Evolutionary conservation across 305 asterid species (phyloP).

Genomic region (Fraxinus ornus): DNA sequence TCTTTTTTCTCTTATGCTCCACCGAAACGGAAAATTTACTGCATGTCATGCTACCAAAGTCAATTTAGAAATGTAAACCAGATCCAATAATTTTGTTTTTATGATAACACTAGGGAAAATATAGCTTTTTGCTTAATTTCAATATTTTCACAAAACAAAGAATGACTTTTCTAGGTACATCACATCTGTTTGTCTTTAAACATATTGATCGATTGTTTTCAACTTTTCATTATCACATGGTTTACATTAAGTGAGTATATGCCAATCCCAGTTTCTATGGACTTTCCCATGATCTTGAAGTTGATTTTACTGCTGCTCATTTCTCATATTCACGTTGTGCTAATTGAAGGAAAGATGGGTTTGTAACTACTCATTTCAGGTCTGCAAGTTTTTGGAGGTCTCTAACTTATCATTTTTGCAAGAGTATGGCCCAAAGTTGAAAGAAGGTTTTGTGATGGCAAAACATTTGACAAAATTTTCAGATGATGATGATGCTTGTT

Average conservation of each 20-base stretch:
- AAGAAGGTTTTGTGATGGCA: conserved; percentile 77
- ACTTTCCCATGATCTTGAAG: conserved; percentile 14
- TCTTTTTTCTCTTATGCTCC: neutral
- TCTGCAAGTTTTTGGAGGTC: conserved; percentile 90
- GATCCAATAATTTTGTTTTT: neutral
- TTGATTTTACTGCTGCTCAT: conserved; percentile 4
- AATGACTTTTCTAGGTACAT: neutral
- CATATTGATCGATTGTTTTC: neutral
- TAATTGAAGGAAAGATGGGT: conserved; percentile 15
- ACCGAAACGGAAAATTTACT: neutral
- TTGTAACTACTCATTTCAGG: conserved; percentile 38
- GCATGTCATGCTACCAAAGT: neutral
- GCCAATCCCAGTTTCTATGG: conserved; percentile 11
- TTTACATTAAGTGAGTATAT: conserved; percentile 3
- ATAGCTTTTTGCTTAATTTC: neutral
- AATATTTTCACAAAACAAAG: neutral
- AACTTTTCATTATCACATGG: neutral
- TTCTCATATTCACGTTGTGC: conserved; percentile 5
- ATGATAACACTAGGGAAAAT: neutral
- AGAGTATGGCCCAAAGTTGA: conserved; percentile 87
- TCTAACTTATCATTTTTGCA: conserved; percentile 75
- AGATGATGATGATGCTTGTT: conserved; percentile 45
- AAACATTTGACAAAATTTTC: conserved; percentile 53
- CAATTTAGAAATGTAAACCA: neutral
- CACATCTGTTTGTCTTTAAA: neutral